These are phyloP conservation scores for Hypoxylon intermedium DNA, from an alignment of 495 filamentous ascomycete genomes.

Conservation along the genomic window DNA sequence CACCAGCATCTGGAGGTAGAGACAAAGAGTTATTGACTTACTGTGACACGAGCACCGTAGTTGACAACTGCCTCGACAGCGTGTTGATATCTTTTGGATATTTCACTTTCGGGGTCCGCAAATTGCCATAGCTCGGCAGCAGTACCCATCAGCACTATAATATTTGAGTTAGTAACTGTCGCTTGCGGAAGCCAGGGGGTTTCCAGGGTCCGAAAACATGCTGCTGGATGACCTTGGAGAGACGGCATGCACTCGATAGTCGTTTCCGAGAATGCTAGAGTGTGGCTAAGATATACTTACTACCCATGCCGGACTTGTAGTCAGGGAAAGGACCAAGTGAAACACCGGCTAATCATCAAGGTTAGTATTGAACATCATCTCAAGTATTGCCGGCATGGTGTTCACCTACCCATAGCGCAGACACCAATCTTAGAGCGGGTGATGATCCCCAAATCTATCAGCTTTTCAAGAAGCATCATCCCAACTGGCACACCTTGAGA, in stretches of 20 bases:
- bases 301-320: slow-evolving; percentile 75
- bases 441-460: slow-evolving; percentile 81
- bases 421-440: slow-evolving; percentile 73
- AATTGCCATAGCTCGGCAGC: slow-evolving; percentile 95
- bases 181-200: background rate
- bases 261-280: too few relatives aligned
- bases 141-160: slow-evolving; percentile 73
- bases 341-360: slow-evolving; percentile 70
- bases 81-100: slow-evolving; percentile 81
- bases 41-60: slow-evolving; percentile 79
- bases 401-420: slow-evolving; percentile 75
- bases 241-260: too few relatives aligned
- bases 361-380: slow-evolving; percentile 20
- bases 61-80: slow-evolving; percentile 73
- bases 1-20: background rate
- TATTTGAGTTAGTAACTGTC: slow-evolving; percentile 8
- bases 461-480: slow-evolving; percentile 89
- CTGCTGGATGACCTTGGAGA: too few relatives aligned
- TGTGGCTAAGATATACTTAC: slow-evolving; percentile 14
- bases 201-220: too few relatives aligned
- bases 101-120: slow-evolving; percentile 74
- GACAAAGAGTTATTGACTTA: slow-evolving; percentile 10
- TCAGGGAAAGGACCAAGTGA: slow-evolving; percentile 90
- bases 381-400: background rate
- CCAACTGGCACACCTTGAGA: slow-evolving; percentile 95